Conservation (phyloP, 805 yeast genomes). For the Nakazawaea wyomingensis region DNA sequence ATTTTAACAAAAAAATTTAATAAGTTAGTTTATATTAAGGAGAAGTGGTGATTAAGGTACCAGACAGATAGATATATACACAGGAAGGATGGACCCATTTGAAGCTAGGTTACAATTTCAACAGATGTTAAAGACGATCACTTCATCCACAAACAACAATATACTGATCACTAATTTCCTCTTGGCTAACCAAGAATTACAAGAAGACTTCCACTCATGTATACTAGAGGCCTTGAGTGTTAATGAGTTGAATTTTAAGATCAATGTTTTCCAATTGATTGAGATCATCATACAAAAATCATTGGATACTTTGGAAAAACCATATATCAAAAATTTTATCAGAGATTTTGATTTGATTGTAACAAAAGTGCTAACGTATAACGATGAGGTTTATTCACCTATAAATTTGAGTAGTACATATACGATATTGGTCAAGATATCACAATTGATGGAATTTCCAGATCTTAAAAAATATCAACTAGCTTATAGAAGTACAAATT, state of each 20-base stretch:
- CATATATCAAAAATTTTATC: conserved; percentile 19
- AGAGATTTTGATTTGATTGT: conserved; percentile 30
- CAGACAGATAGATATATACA: background rate
- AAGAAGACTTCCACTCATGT: conserved; percentile 65
- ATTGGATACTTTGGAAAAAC: conserved; percentile 15
- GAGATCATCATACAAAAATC: conserved; percentile 51
- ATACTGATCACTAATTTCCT: conserved; percentile 52
- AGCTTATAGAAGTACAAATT: background rate
- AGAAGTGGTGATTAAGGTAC: background rate
- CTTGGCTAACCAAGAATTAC: conserved; percentile 48
- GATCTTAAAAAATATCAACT: conserved; percentile 15
- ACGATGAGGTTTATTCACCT: conserved; percentile 19
- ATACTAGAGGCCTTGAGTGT: conserved; percentile 53
- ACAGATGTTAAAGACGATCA: conserved; percentile 57
- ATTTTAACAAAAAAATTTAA: too few species aligned
- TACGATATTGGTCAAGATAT: conserved; percentile 22
- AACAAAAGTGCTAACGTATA: conserved; percentile 29
- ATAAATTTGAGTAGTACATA: conserved; percentile 25
- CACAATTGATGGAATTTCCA: conserved; percentile 18
- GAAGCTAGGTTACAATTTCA: conserved; percentile 77
- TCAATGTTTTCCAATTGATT: conserved; percentile 64
- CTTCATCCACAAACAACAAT: conserved; percentile 55
- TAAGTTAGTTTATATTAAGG: too few species aligned
- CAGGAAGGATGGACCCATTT: conserved; percentile 69
- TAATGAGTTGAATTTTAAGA: conserved; percentile 50